Evolutionary conservation across 176 grass and related monocot species (phyloP), one percentile per base, ranked within the genome.

Genomic region (Ananas comosus): DNA sequence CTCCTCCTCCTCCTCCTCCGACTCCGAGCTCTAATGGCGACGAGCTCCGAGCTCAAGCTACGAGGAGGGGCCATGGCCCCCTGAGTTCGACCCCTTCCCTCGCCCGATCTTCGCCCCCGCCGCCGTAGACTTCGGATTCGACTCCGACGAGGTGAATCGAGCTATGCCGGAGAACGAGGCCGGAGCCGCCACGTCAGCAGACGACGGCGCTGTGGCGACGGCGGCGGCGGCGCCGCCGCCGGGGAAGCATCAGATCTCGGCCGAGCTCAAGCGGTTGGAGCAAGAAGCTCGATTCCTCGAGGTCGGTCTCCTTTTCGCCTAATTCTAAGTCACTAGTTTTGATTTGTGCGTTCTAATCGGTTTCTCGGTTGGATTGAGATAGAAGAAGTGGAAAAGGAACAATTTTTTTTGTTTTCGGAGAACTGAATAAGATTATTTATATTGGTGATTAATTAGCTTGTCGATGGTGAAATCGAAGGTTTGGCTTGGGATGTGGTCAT

Each of bases 271-370:
- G 74, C 64, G 74, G 23, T 57, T 76, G 64, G 74, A 76, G 27
- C 74, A 76, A 56, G 74, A 76, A 68, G 51, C 64, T 57, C 74
- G 74, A 42, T 68, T 58, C 64, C 64, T 76, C 14, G 74, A 76
- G 51, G 74, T 76, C 50, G 10, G 10, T 3, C 49, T 1, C 13
- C 3, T 33, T 6, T 3, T 25, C 16, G 11, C 14, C 18, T 58
- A 10, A 14, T 18, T 22, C 27, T 24, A 42, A 0, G 33, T 42
- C 5, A 42, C 5, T 42, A 4, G 4, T 42, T 42, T 42, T 42
- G 33, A 42, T 42, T 42, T 42, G 33, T 42, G 33, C 33, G 33
- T 7, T 42, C 33, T 42, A 42, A 42, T 42, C 4, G 33, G 33
- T 42, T 42, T 42, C 5, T 42, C 5, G 33, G 33, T 42, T 42